Base-by-base conservation (phyloP, 805 yeast species). In the Yarrowia hollandica region DNA sequence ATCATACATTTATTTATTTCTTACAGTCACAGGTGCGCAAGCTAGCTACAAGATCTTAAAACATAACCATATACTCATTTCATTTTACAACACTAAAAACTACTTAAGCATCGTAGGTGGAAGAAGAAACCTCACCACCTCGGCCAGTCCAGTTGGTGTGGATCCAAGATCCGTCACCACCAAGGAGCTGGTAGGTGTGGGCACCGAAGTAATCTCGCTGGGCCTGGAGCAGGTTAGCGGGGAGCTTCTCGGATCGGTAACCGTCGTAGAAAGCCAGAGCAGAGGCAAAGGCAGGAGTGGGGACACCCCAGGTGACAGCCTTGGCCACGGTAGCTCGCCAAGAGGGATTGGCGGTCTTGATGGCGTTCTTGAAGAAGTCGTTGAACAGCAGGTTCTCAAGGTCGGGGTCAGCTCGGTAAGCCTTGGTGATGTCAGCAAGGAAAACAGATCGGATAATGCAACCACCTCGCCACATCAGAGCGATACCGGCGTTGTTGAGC, bases 161-260 rank as follows among this genome's bases (percentile, higher is more conserved):
- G 76, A 92, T 86, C 80, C 86, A 84, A 67, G 82, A 78, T 70
- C 82, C 94, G 73, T 77, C 77, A 58, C 78, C 90, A 69, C 96
- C 96, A 74, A 90, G 80, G 65, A 94, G 95, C 76, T 83, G 83
- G 90, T 94, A 92, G 72, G 99, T 94, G 84, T 92, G 99, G 66
- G 99, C 98, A 79, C 99, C 99, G 72, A 92, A 92, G 89, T 90
- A 92, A 77, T 92, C 99, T 83, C 99, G 90, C 84, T 92, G 99
- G 71, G 98, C 99, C 82, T 92, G 99, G 75, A 92, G 82, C 78
- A 92, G 82, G 86, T 92, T 92, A 67, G 99, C 99, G 73, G 98
- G 98, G 72, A 91, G 81, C 75, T 86, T 83, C 65, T 83, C 96
- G 62, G 96, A 86, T 85, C 98, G 87, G 90, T 88, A 91, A 77